Percentiles rank a stretch among this genome's conserved stretches.
phyloP scores from a whole-genome alignment of 2,329 filamentous ascomycete genomes.

The Pseudogymnoascus sp. region DNA sequence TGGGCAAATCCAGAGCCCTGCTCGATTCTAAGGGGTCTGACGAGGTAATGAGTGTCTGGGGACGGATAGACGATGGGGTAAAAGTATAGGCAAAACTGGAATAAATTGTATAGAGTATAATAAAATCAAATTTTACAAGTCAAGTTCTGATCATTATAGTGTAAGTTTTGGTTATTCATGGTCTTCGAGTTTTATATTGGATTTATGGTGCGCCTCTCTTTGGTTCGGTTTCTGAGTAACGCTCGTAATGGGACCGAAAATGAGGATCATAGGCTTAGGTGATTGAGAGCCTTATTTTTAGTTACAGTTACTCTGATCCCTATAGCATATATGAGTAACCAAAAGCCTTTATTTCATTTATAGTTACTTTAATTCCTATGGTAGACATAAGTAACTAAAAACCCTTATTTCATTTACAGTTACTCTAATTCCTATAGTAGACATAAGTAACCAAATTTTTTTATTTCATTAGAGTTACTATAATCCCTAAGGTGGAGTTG shows the following conservation, averaged over 20 bases:
- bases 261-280: background rate
- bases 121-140: background rate
- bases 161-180: background rate
- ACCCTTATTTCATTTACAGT: background rate
- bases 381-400: background rate
- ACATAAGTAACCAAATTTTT: background rate
- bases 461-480: background rate
- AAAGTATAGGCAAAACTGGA: background rate
- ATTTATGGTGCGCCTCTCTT: background rate
- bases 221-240: background rate
- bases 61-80: background rate
- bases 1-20: background rate
- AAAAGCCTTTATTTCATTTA: background rate
- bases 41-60: background rate
- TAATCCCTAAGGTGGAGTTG: too few species aligned
- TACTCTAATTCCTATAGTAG: background rate
- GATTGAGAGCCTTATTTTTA: background rate
- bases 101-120: background rate
- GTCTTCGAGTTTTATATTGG: background rate
- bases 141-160: background rate
- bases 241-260: background rate
- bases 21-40: background rate
- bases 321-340: background rate
- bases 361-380: background rate
- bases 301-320: background rate